Evolutionary conservation across 257 asterid genomes (phyloP).

Genomic region (Ajuga chamaepitys): DNA sequence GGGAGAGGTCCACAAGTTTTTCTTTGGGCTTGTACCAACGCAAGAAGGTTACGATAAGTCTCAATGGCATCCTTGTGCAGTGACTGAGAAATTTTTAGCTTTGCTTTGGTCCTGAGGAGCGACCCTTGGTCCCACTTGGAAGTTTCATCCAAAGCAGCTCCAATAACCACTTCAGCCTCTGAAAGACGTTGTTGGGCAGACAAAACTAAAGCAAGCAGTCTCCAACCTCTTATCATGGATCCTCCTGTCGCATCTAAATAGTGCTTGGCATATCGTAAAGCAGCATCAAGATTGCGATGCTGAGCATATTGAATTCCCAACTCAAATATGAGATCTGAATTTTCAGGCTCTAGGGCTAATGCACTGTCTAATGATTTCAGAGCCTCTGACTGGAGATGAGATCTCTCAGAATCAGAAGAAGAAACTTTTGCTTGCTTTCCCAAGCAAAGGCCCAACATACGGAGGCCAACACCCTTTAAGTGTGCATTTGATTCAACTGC

Average conservation of each 20-base stretch:
- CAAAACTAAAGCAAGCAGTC: constrained; percentile 77
- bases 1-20: constrained; percentile 62
- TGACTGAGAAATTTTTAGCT: constrained; percentile 73
- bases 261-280: constrained; percentile 74
- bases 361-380: constrained; percentile 80
- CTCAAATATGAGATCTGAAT: constrained; percentile 73
- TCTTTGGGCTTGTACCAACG: constrained; percentile 89
- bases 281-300: constrained; percentile 78
- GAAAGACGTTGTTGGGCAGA: constrained; percentile 83
- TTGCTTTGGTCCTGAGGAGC: constrained; percentile 81
- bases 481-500: constrained; percentile 51
- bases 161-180: constrained; percentile 86
- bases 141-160: constrained; percentile 95
- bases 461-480: constrained; percentile 79
- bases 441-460: constrained; percentile 77
- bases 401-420: constrained; percentile 84
- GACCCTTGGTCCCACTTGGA: constrained; percentile 96
- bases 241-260: constrained; percentile 94
- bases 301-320: constrained; percentile 82
- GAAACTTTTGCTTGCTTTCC: constrained; percentile 83
- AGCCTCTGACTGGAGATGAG: constrained; percentile 88
- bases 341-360: constrained; percentile 59
- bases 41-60: constrained; percentile 84
- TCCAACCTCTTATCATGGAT: constrained; percentile 77
- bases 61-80: constrained; percentile 71